Percentiles rank a stretch among this genome's conserved stretches.
phyloP scores from a whole-genome alignment of 2,329 filamentous ascomycete species.

The Xylariaceae sp. region DNA sequence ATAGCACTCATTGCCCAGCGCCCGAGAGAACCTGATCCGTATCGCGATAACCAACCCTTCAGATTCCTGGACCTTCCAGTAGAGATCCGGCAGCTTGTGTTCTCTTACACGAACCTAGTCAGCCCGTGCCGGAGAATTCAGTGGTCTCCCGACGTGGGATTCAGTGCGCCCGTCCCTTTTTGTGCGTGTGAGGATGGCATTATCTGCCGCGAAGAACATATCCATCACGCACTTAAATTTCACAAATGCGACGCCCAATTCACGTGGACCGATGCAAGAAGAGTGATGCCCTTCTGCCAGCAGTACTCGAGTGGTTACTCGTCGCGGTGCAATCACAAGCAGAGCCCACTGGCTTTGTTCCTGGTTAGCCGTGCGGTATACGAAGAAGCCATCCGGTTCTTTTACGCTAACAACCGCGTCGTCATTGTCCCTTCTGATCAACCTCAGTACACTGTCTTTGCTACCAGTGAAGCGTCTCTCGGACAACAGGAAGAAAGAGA shows the following conservation, averaged over 20 bases:
- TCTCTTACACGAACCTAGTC: slow-evolving; percentile 23
- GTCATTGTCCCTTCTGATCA: not conserved
- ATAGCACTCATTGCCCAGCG: no score
- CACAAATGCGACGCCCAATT: no score
- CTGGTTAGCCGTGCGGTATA: slow-evolving; percentile 6
- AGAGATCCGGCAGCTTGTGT: slow-evolving; percentile 19
- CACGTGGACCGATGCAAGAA: no score
- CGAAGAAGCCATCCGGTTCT: slow-evolving; percentile 6
- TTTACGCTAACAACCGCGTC: slow-evolving; percentile 7
- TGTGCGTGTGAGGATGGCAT: not conserved
- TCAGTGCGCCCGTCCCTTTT: not conserved
- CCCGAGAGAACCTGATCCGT: no score
- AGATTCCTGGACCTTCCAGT: slow-evolving; percentile 17
- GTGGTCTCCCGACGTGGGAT: slow-evolving; percentile 12
- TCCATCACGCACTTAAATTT: not conserved
- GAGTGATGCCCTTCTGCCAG: no score
- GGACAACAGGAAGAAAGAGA: no score
- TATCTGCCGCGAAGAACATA: not conserved
- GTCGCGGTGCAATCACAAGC: slow-evolving; percentile 6
- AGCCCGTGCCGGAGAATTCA: slow-evolving; percentile 16
- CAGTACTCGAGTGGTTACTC: slow-evolving; percentile 3
- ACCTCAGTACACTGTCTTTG: no score
- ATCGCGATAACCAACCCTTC: slow-evolving; percentile 6
- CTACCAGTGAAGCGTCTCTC: no score
- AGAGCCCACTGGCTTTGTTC: not conserved